Evolutionary conservation across 257 asterid genomes (phyloP).

Genomic region (Plectranthus barbatus): DNA sequence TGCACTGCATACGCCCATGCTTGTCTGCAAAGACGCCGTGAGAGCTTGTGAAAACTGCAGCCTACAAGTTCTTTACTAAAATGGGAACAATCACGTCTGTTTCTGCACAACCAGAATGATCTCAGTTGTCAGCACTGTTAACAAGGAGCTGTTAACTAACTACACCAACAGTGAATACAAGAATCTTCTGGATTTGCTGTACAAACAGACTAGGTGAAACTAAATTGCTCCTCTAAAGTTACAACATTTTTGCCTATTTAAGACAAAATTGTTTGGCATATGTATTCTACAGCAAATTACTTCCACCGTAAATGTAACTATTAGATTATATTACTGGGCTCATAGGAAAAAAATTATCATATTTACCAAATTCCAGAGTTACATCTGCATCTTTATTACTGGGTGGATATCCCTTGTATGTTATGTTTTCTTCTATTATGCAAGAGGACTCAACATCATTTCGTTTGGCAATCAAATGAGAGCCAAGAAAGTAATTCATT

Average conservation of each 20-base stretch:
- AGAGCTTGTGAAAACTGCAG: neutral
- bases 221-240: neutral
- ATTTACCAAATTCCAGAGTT: neutral
- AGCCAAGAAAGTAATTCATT: neutral
- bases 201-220: neutral
- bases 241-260: neutral
- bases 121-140: neutral
- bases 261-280: neutral
- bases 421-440: neutral
- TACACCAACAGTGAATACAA: neutral
- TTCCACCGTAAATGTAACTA: neutral
- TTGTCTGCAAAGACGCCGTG: conserved; percentile 24
- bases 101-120: neutral
- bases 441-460: neutral
- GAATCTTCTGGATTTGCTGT: neutral
- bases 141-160: neutral
- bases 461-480: neutral
- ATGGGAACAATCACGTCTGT: neutral
- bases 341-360: neutral
- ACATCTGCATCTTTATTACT: too few species aligned
- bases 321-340: neutral
- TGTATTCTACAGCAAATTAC: neutral
- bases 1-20: conserved; percentile 42
- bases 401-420: neutral
- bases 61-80: neutral